These are phyloP conservation scores for Diaporthe vexans DNA, from an alignment of 2,329 filamentous ascomycete genomes.

Conservation along the genomic window DNA sequence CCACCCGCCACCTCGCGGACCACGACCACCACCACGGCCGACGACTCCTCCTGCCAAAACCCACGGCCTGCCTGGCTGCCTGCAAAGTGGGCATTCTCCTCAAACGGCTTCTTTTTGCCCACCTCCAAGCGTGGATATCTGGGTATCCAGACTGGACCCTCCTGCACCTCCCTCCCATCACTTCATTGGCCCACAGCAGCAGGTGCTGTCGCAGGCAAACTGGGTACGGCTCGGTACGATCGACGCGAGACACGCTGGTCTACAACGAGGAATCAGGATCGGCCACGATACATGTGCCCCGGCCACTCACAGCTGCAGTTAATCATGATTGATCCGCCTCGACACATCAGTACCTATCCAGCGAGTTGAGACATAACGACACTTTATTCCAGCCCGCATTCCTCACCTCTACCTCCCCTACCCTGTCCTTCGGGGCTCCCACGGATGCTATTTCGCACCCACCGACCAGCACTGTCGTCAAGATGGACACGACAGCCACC, in stretches of 20 bases:
- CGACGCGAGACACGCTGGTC: conserved; percentile 42
- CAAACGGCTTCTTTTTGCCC: neutral
- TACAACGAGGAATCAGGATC: conserved; percentile 39
- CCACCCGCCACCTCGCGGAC: conserved; percentile 26
- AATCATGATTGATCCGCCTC: conserved; percentile 40
- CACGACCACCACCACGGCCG: conserved; percentile 15
- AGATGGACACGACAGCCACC: conserved; percentile 54
- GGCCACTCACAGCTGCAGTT: conserved; percentile 32
- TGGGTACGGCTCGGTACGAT: conserved; percentile 37
- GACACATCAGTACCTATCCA: conserved; percentile 36
- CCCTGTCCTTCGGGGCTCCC: conserved; percentile 2
- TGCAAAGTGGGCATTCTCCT: conserved; percentile 24
- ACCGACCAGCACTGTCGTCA: conserved; percentile 39
- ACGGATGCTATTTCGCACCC: conserved; percentile 34
- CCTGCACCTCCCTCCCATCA: conserved; percentile 19
- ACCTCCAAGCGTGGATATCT: conserved; percentile 19
- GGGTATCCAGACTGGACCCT: conserved; percentile 35
- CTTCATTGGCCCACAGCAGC: conserved; percentile 38
- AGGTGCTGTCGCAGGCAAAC: conserved; percentile 36
- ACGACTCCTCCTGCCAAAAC: neutral
- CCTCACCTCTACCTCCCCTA: conserved; percentile 44
- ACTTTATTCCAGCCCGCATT: conserved; percentile 41
- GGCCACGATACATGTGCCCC: conserved; percentile 40
- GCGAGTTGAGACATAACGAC: conserved; percentile 38
- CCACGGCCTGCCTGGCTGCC: conserved; percentile 20